Evolutionary conservation across 495 filamentous ascomycete species (phyloP).

Genomic region (Aspergillus wentii): DNA sequence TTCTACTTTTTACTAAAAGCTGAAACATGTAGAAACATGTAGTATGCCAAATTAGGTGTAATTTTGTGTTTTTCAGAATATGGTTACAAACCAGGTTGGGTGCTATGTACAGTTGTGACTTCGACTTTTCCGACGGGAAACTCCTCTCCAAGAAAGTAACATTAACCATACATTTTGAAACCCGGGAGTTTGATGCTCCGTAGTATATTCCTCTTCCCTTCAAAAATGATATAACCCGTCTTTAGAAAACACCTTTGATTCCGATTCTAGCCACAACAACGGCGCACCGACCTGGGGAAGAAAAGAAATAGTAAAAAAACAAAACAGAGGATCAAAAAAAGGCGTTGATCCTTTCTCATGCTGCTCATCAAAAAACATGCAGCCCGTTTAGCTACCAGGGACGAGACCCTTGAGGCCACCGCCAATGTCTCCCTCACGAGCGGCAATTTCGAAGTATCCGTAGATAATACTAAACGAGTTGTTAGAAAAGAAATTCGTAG

Average conservation of each 20-base stretch:
- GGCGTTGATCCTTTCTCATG: slow-evolving; percentile 26
- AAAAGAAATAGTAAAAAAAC: slow-evolving; percentile 21
- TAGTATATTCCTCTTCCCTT: background rate
- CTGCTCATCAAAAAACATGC: slow-evolving; percentile 31
- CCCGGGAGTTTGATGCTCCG: background rate
- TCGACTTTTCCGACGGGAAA: slow-evolving; percentile 6
- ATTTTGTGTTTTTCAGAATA: slow-evolving; percentile 15
- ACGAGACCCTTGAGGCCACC: slow-evolving; percentile 88
- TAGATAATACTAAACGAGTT: slow-evolving; percentile 76
- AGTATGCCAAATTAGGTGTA: no score
- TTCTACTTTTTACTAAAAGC: no score
- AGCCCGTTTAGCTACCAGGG: slow-evolving; percentile 40
- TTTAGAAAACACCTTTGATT: slow-evolving; percentile 10
- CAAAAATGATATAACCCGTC: background rate
- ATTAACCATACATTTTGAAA: slow-evolving; percentile 12
- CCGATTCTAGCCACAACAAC: slow-evolving; percentile 15
- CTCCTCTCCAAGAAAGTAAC: slow-evolving; percentile 4
- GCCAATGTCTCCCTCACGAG: slow-evolving; percentile 90
- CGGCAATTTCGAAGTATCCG: slow-evolving; percentile 97
- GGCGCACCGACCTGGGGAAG: slow-evolving; percentile 21
- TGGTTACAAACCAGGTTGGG: slow-evolving; percentile 22
- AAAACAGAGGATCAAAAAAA: slow-evolving; percentile 20
- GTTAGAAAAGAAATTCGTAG: slow-evolving; percentile 13
- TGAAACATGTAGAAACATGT: no score
- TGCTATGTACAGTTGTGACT: slow-evolving; percentile 23